These are phyloP conservation scores for Fusarium subtropicale DNA, from an alignment of 2,329 filamentous ascomycete species.

Conservation along the genomic window DNA sequence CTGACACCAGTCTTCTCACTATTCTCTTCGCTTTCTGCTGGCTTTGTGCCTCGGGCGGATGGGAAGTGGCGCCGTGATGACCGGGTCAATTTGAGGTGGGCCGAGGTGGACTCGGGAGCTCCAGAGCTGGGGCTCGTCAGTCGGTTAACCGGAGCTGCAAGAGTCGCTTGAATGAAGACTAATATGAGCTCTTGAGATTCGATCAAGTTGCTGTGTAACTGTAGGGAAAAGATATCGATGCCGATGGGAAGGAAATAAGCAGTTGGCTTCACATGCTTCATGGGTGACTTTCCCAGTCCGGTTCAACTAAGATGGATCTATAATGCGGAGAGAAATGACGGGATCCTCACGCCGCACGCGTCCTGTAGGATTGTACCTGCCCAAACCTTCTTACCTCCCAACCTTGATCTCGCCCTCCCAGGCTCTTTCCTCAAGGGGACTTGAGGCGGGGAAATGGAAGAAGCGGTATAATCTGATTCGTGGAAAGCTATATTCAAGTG, in stretches of 20 bases:
- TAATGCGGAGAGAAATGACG: conserved; percentile 33
- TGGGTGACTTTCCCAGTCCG: conserved; percentile 1
- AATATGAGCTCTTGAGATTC: not conserved
- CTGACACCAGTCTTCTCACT: conserved; percentile 24
- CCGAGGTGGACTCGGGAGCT: conserved; percentile 39
- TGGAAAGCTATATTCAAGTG: conserved; percentile 16
- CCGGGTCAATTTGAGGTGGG: conserved; percentile 30
- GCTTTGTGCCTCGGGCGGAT: conserved; percentile 40
- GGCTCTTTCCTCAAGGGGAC: conserved; percentile 29
- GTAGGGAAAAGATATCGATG: not conserved
- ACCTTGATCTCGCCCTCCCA: conserved; percentile 10
- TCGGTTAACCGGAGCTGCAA: conserved; percentile 25
- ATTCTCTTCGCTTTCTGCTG: conserved; percentile 35
- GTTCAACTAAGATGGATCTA: conserved; percentile 7
- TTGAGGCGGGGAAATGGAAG: conserved; percentile 29
- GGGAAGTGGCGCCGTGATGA: conserved; percentile 38
- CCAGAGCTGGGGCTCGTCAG: conserved; percentile 31
- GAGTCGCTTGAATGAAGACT: not conserved
- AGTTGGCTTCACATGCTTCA: conserved; percentile 32
- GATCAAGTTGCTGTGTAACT: not conserved
- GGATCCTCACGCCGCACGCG: conserved; percentile 20
- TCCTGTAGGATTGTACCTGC: conserved; percentile 12
- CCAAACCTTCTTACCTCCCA: conserved; percentile 30
- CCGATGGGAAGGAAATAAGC: not conserved
- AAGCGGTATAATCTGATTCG: conserved; percentile 37